Evolutionary conservation across 257 asterid species (phyloP), one percentile per base, ranked within the genome.

Genomic region (Lantana camara): DNA sequence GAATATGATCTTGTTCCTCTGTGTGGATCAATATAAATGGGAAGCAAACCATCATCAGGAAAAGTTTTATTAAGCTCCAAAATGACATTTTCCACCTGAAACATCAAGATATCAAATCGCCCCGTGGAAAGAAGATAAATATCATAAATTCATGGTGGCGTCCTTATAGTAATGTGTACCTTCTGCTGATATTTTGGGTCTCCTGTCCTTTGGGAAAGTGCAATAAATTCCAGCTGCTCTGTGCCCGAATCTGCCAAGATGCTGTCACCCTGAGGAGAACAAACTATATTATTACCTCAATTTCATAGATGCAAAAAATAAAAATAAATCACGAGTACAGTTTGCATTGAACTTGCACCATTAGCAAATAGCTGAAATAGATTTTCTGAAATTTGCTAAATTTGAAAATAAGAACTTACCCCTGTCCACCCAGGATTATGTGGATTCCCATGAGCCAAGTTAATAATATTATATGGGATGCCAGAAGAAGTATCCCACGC

Each of bases 371-470:
- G 35, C 21, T 15, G 12, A 27, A 27, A 27, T 5, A 27, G 32
- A 27, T 29, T 7, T 3, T 34, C n/a, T 34, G n/a, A 22, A 22
- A 20, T 47, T 35, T 12, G 19, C 30, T 11, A 20, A 51, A 40
- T 19, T 56, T 62, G 13, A 30, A 51, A 27, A 17, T 49, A 61
- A 68, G 57, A 34, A 73, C 95, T 77, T 78, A 94, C 99, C 78
- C 98, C 97, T 19, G 99, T 86, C 99, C 99, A 94, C 65, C 95
- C 91, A 77, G 96, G 99, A 80, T 94, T 94, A 75, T 86, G 99
- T 17, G 99, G 84, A 75, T 88, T 85, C 60, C 99, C 99, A 59
- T 79, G 78, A 32, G 83, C 96, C 86, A 94, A 78, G 84, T 94
- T 94, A 67, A 94, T 91, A 55, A 83, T 60, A 62, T 94, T 94